phyloP scores from a whole-genome alignment of 352 stramenopile species.

The Phytophthora ramorum region DNA sequence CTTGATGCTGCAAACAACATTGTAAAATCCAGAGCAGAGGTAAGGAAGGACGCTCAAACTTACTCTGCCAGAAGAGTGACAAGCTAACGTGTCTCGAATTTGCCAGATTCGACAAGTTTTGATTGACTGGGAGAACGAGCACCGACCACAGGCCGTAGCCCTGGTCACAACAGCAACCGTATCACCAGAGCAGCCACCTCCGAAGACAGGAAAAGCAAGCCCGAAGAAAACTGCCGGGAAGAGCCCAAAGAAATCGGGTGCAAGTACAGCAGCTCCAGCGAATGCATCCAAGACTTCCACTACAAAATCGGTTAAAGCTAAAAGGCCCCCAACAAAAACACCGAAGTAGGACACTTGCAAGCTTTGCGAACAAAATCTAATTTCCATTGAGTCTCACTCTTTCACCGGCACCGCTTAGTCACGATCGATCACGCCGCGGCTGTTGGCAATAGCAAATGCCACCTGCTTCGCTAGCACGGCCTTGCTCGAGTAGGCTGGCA shows the following conservation, averaged over 20 bases:
- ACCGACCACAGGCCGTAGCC: conserved; percentile 30
- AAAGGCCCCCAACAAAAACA: conserved; percentile 16
- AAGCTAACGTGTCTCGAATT: not conserved
- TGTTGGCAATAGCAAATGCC: conserved; percentile 80
- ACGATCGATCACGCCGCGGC: conserved; percentile 86
- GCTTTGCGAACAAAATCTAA: conserved; percentile 4
- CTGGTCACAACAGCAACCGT: not conserved
- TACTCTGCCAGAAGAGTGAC: not conserved
- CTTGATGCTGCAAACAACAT: conserved; percentile 87
- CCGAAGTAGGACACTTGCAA: conserved; percentile 14
- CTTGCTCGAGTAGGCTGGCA: conserved; percentile 85
- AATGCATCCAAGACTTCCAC: conserved; percentile 18
- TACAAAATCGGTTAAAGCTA: conserved; percentile 13
- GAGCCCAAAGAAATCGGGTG: conserved; percentile 17
- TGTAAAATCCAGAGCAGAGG: conserved; percentile 74
- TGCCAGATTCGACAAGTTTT: conserved; percentile 71
- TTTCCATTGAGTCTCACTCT: conserved; percentile 4
- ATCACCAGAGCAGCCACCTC: not conserved
- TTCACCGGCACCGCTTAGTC: conserved; percentile 44
- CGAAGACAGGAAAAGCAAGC: conserved; percentile 28
- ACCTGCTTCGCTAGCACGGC: conserved; percentile 67
- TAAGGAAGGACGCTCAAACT: conserved; percentile 34
- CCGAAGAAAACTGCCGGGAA: conserved; percentile 31
- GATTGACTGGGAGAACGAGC: conserved; percentile 71
- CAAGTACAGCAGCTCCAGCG: conserved; percentile 10